phyloP scores from a whole-genome alignment of 495 filamentous ascomycete species.

The Lindgomyces ingoldianus region DNA sequence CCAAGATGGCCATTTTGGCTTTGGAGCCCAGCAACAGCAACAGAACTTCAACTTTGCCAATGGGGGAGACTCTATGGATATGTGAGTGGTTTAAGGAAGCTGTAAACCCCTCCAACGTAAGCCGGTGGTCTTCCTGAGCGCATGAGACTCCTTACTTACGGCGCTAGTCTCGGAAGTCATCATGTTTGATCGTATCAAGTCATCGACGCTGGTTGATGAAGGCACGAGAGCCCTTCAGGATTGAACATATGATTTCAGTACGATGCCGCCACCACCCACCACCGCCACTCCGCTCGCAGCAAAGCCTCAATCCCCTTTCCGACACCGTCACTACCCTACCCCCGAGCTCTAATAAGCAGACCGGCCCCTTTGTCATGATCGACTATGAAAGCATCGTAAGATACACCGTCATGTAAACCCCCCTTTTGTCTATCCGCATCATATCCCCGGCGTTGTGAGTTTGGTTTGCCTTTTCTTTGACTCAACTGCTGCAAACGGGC shows the following conservation, averaged over 20 bases:
- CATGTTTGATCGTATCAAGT: too few relatives aligned
- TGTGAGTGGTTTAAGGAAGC: slow-evolving; percentile 62
- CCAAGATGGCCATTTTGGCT: slow-evolving; percentile 76
- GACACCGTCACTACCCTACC: slow-evolving; percentile 16
- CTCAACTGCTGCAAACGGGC: slow-evolving; percentile 5
- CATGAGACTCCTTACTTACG: background rate
- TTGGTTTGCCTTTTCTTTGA: slow-evolving; percentile 28
- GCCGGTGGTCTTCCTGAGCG: background rate
- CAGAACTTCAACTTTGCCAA: slow-evolving; percentile 92
- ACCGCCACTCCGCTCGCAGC: background rate
- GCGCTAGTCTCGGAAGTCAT: background rate
- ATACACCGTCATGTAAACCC: slow-evolving; percentile 64
- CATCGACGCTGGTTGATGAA: too few relatives aligned
- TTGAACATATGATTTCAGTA: too few relatives aligned
- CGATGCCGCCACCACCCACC: too few relatives aligned
- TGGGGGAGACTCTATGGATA: slow-evolving; percentile 94
- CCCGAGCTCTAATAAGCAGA: slow-evolving; percentile 25
- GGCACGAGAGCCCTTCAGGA: too few relatives aligned
- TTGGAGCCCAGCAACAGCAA: slow-evolving; percentile 75
- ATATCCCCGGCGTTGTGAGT: slow-evolving; percentile 39
- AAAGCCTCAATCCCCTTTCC: background rate
- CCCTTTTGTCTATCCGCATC: slow-evolving; percentile 34
- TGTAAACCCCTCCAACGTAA: background rate
- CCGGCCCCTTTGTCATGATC: slow-evolving; percentile 29
- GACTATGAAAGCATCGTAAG: slow-evolving; percentile 50